Conservation (phyloP, 768 basidiomycete species). For the Termitomyces sp. region DNA sequence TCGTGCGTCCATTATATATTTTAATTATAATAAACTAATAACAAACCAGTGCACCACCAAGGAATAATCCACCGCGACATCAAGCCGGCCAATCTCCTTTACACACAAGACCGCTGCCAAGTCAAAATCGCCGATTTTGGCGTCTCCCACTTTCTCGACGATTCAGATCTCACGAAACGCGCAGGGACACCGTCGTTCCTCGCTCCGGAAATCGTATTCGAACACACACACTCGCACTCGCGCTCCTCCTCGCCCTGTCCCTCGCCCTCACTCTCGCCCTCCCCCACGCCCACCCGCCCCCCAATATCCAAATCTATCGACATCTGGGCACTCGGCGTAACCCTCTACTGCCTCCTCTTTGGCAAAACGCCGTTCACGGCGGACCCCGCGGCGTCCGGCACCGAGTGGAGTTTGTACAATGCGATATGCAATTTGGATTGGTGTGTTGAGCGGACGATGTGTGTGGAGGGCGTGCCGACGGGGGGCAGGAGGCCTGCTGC, state of each 20-base stretch:
- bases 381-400: slow-evolving; percentile 21
- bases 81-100: slow-evolving; percentile 96
- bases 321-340: slow-evolving; percentile 97
- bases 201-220: slow-evolving; percentile 90
- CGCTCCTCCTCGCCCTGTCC: slow-evolving; percentile 10
- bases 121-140: slow-evolving; percentile 99
- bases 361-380: slow-evolving; percentile 74
- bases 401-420: slow-evolving; percentile 75
- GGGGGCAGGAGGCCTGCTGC: slow-evolving; percentile 53
- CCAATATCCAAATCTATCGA: slow-evolving; percentile 92
- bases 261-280: slow-evolving; percentile 8
- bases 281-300: slow-evolving; percentile 25
- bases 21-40: slow-evolving; percentile 8
- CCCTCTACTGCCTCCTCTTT: slow-evolving; percentile 91
- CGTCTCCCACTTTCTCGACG: slow-evolving; percentile 91
- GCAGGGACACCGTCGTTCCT: slow-evolving; percentile 96
- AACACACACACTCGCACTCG: slow-evolving; percentile 39
- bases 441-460: slow-evolving; percentile 65
- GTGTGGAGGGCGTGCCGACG: slow-evolving; percentile 60
- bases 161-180: slow-evolving; percentile 82
- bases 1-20: slow-evolving; percentile 50
- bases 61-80: slow-evolving; percentile 99
- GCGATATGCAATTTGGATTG: slow-evolving; percentile 79
- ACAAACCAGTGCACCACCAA: slow-evolving; percentile 80
- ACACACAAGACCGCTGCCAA: slow-evolving; percentile 77